These are phyloP conservation scores for Ormosia semicastrata DNA, from an alignment of 306 rosid species.

Conservation along the genomic window DNA sequence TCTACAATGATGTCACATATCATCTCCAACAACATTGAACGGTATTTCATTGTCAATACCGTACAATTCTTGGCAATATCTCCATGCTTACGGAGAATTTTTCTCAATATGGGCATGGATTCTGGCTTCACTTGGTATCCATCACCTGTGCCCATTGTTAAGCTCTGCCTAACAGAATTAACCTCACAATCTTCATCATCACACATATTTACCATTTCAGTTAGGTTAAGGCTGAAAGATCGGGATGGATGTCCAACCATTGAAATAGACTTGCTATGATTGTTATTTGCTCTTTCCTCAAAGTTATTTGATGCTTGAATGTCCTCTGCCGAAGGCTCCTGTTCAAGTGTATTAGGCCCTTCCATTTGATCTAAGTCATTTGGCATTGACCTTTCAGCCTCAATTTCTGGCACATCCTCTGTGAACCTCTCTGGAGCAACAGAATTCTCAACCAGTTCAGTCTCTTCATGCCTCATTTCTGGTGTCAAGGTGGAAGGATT, in stretches of 20 bases:
- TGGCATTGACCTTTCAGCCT: neutral
- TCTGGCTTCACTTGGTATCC: slow-evolving; percentile 11
- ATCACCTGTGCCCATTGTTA: neutral
- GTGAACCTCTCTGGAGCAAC: neutral
- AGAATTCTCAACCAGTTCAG: neutral
- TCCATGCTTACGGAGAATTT: neutral
- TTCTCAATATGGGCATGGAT: neutral
- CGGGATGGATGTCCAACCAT: neutral
- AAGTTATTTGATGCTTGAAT: neutral
- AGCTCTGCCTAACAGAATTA: neutral
- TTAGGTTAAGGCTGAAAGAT: neutral
- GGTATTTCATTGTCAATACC: neutral
- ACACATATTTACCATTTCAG: neutral
- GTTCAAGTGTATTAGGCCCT: neutral
- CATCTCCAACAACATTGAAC: neutral
- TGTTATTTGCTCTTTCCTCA: neutral
- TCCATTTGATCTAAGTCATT: neutral
- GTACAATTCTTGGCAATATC: neutral
- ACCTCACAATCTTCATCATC: neutral
- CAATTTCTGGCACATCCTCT: neutral
- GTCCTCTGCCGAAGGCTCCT: neutral
- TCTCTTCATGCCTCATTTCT: neutral
- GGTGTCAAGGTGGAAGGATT: neutral
- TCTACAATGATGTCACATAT: slow-evolving; percentile 5
- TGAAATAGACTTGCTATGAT: neutral